Evolutionary conservation across 768 basidiomycete species (phyloP).

Genomic region (Trametopsis cervina): DNA sequence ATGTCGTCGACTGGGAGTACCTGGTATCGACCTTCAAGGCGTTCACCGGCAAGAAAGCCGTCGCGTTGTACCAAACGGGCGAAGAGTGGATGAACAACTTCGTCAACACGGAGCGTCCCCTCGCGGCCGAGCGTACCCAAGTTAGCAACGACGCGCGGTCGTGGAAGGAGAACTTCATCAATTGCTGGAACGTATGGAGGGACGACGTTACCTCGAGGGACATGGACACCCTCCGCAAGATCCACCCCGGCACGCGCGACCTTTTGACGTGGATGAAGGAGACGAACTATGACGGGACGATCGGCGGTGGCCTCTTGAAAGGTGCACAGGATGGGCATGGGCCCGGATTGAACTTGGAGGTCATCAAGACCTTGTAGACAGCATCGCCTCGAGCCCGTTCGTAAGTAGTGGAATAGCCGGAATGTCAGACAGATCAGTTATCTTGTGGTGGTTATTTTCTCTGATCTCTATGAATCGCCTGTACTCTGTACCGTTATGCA

Average conservation of each 20-base stretch:
- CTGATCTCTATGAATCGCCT: too few relatives aligned
- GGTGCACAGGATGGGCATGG: background rate
- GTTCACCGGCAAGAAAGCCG: slow-evolving; percentile 9
- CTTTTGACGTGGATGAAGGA: slow-evolving; percentile 34
- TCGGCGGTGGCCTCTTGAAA: background rate
- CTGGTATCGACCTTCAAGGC: slow-evolving; percentile 15
- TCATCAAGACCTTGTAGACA: too few relatives aligned
- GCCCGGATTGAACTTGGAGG: background rate
- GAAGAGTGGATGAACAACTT: slow-evolving; percentile 8
- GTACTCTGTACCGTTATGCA: too few relatives aligned
- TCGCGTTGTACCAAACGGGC: slow-evolving; percentile 2
- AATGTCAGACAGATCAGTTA: too few relatives aligned
- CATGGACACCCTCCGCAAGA: slow-evolving; percentile 32
- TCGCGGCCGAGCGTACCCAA: slow-evolving; percentile 1
- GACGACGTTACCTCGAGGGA: slow-evolving; percentile 35
- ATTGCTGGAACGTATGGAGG: slow-evolving; percentile 33
- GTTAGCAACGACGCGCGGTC: slow-evolving; percentile 5
- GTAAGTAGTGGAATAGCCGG: too few relatives aligned
- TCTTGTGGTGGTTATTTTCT: too few relatives aligned
- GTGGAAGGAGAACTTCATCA: slow-evolving; percentile 30
- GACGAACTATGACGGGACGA: slow-evolving; percentile 22
- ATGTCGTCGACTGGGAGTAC: slow-evolving; percentile 18
- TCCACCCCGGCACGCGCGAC: slow-evolving; percentile 27
- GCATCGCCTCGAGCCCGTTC: too few relatives aligned
- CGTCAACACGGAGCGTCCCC: background rate